Evolutionary conservation across 176 grass and related monocot genomes (phyloP).

Genomic region (Triticum dicoccoides): DNA sequence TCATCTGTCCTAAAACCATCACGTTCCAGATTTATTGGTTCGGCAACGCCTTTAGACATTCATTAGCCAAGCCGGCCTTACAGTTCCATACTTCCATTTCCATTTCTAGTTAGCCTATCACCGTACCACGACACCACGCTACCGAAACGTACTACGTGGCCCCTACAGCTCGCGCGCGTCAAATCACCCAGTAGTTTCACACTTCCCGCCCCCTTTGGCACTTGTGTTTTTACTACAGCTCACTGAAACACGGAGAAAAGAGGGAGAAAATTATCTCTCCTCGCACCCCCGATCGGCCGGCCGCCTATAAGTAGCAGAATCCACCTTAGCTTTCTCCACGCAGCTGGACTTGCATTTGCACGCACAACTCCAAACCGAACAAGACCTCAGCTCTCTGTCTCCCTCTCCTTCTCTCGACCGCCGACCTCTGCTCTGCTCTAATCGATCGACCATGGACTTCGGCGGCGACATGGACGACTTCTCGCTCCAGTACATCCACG

Average conservation of each 20-base stretch:
- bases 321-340: constrained; percentile 3
- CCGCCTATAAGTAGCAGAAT: constrained; percentile 40
- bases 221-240: neutral
- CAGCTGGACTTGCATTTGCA: constrained; percentile 10
- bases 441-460: constrained; percentile 49
- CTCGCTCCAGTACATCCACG: constrained; percentile 43
- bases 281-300: neutral
- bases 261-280: neutral
- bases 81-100: too few species aligned
- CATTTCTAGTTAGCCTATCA: neutral
- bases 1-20: neutral
- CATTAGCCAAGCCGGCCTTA: neutral
- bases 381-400: neutral
- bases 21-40: neutral
- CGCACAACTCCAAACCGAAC: constrained; percentile 11
- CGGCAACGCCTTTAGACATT: constrained; percentile 5
- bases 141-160: neutral
- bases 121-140: neutral
- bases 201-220: neutral
- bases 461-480: constrained; percentile 37
- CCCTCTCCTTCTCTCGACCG: neutral
- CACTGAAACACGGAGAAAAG: neutral
- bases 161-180: neutral
- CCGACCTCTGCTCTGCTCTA: neutral
- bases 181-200: neutral